Evolutionary conservation across 768 basidiomycete genomes (phyloP), one percentile per base, ranked within the genome.

Genomic region (Hemileccinum impolitum): DNA sequence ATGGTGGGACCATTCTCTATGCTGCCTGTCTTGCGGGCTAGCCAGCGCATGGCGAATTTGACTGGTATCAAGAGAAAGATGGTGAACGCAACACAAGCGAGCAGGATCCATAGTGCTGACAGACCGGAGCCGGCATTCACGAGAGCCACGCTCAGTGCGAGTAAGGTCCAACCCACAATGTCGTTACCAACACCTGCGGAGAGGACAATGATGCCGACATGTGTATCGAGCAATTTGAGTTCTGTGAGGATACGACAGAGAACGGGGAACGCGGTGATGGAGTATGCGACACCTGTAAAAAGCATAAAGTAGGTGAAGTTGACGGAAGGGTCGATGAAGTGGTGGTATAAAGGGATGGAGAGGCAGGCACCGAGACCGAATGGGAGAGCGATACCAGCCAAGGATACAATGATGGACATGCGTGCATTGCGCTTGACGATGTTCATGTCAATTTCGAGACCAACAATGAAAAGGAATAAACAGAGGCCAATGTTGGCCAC

Each of bases 151-250:
- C 87, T 90, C 21, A 99, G 74, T 0, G 95, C 94, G 11, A 99
- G 78, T 1, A 97, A 74, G 0, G 79, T 78, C 94, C 94, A 96
- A 3, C 88, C 90, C 42, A 90, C 73, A 51, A 93, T 85, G 64
- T 90, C 88, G 59, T 90, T 88, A 4, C 85, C 91, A 2, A 97
- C 90, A 10, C 94, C 94, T 0, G 94, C 93, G 3, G 89, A 90
- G 17, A 99, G 78, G 1, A 93, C 94, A 18, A 96, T 84, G 51
- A 95, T 84, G 4, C 94, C 96, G 34, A 97, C 91, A 0, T 82
- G 85, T 1, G 92, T 96, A 52, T 94, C 87, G 53, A 97, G 75
- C 1, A 99, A 72, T 67, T 94, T 93, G 48, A 95, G 80, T 63
- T 95, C 93, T 1, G 89, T 88, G 41, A 97, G 73, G 68, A 96